Evolutionary conservation across 176 grass and related monocot genomes (phyloP).

Genomic region (Luzula sylvatica): DNA sequence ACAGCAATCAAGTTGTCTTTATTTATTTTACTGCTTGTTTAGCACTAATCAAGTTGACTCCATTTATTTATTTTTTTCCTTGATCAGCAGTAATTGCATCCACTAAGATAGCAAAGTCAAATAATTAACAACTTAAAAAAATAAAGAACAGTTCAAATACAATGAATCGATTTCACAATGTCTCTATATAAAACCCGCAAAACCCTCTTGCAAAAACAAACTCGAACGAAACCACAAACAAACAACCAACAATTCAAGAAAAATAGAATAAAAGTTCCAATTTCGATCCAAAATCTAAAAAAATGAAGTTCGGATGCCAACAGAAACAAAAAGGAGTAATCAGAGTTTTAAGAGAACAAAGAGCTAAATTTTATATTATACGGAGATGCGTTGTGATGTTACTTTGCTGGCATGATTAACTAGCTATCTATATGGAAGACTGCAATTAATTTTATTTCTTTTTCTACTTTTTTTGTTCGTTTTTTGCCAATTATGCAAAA

Average conservation of each 20-base stretch:
- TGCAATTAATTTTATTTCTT: background rate
- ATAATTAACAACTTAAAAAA: too few relatives aligned
- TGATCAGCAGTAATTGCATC: too few relatives aligned
- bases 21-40: too few relatives aligned
- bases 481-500: background rate
- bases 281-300: constrained; percentile 8
- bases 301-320: constrained; percentile 24
- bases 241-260: background rate
- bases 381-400: constrained; percentile 33
- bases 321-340: constrained; percentile 20
- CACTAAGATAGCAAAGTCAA: too few relatives aligned
- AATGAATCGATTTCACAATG: background rate
- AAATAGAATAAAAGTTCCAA: background rate
- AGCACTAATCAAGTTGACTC: too few relatives aligned
- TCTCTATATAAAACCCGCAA: constrained; percentile 23
- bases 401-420: constrained; percentile 44
- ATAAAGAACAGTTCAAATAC: background rate
- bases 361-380: constrained; percentile 34
- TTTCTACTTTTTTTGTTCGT: background rate
- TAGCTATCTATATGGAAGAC: background rate
- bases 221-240: constrained; percentile 28
- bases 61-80: too few relatives aligned
- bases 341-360: constrained; percentile 23
- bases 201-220: background rate
- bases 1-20: too few relatives aligned